Percentiles rank a stretch among this genome's conserved stretches.
These are phyloP conservation scores for Tetrahymena borealis DNA, from an alignment of 73 alveolate genomes.

Conservation along the genomic window DNA sequence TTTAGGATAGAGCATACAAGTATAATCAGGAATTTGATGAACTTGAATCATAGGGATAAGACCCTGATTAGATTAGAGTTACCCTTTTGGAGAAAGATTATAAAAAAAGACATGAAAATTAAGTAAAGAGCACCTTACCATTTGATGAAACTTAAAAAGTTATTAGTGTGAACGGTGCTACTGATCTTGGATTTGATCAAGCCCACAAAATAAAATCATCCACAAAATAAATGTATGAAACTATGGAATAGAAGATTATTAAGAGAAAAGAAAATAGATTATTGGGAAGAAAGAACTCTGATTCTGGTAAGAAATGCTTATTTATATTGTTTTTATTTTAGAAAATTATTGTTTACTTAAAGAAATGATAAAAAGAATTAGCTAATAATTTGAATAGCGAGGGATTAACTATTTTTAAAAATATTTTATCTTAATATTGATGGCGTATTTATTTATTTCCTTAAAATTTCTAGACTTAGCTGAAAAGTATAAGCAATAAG, in stretches of 20 bases:
- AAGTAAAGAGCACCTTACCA: constrained; percentile 25
- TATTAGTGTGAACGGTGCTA: constrained; percentile 28
- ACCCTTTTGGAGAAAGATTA: constrained; percentile 13
- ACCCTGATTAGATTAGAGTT: constrained; percentile 29
- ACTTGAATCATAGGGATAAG: constrained; percentile 41
- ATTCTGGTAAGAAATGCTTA: constrained; percentile 4
- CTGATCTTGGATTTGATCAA: constrained; percentile 41
- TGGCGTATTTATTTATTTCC: neutral
- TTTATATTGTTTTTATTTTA: too few relatives aligned
- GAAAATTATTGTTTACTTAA: too few relatives aligned
- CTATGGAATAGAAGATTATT: constrained; percentile 24
- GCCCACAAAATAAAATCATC: constrained; percentile 37
- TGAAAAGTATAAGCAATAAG: constrained; percentile 28
- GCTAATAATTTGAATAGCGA: too few relatives aligned
- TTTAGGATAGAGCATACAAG: constrained; percentile 27
- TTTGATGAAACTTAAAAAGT: constrained; percentile 36
- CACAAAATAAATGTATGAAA: constrained; percentile 25
- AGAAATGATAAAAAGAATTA: neutral
- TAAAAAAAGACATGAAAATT: constrained; percentile 30
- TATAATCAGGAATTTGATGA: constrained; percentile 38
- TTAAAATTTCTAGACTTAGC: constrained; percentile 8
- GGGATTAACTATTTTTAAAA: too few relatives aligned
- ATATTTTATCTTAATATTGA: neutral
- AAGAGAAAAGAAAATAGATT: constrained; percentile 15
- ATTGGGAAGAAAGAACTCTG: constrained; percentile 27